A percentile compares a stretch with the other conserved stretches of the same genome.
phyloP scores from a whole-genome alignment of 169 alveolate genomes.

The Theileria orientalis region DNA sequence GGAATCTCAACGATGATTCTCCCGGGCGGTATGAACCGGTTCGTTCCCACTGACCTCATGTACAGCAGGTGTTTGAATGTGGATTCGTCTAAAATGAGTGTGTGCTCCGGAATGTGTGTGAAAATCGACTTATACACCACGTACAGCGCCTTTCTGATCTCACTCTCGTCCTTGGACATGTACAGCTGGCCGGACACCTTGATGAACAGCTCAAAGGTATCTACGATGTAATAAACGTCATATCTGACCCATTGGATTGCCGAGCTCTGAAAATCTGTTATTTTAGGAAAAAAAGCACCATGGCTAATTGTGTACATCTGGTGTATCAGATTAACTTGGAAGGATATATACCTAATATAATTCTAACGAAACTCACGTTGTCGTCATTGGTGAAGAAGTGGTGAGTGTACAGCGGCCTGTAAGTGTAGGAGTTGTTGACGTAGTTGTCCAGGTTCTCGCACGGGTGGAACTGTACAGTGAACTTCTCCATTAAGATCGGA shows the following conservation, averaged over 20 bases:
- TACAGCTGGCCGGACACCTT: constrained; percentile 18
- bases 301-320: neutral
- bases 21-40: constrained; percentile 28
- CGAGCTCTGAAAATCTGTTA: constrained; percentile 6
- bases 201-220: constrained; percentile 32
- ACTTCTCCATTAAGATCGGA: constrained; percentile 4
- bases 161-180: constrained; percentile 8
- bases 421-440: constrained; percentile 48
- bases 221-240: constrained; percentile 29
- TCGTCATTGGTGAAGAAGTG: constrained; percentile 59
- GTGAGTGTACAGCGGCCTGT: constrained; percentile 65
- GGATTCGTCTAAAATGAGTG: constrained; percentile 16
- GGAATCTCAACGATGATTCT: constrained; percentile 15
- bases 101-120: constrained; percentile 16
- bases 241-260: constrained; percentile 25
- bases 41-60: constrained; percentile 11
- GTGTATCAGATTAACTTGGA: neutral
- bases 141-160: constrained; percentile 20
- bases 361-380: constrained; percentile 41
- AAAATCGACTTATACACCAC: constrained; percentile 2
- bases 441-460: constrained; percentile 57
- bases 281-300: neutral
- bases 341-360: neutral
- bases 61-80: constrained; percentile 15
- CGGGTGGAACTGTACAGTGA: constrained; percentile 62